These are phyloP conservation scores for Moniliella sp. DNA, from an alignment of 1,284 basidiomycete species.

Conservation along the genomic window DNA sequence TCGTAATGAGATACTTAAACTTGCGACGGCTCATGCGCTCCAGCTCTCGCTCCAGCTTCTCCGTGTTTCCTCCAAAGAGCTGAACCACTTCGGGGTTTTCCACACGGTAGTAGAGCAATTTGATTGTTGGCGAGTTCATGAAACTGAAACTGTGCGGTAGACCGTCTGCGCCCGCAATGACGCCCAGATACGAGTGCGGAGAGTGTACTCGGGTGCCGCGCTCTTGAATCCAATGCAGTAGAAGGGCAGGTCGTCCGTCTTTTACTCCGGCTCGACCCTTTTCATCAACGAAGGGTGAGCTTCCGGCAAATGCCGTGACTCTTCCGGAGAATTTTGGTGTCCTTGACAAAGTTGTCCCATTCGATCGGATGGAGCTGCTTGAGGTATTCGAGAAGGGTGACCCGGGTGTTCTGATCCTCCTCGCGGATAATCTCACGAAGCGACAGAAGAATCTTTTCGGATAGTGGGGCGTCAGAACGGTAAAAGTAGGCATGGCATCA, in stretches of 20 bases:
- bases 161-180: constrained; percentile 90
- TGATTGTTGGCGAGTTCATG: constrained; percentile 99
- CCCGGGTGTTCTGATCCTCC: constrained; percentile 34
- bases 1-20: constrained; percentile 95
- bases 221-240: constrained; percentile 99
- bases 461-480: constrained; percentile 32
- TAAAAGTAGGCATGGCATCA: constrained; percentile 33
- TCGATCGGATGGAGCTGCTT: constrained; percentile 94
- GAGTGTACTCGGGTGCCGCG: constrained; percentile 87
- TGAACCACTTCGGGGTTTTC: constrained; percentile 98
- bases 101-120: constrained; percentile 95
- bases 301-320: constrained; percentile 63
- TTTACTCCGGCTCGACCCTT: constrained; percentile 16
- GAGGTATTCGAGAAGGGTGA: constrained; percentile 42
- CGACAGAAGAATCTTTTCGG: constrained; percentile 32
- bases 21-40: constrained; percentile 92
- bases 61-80: constrained; percentile 86
- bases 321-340: constrained; percentile 94
- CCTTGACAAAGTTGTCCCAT: constrained; percentile 99
- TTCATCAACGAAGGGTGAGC: constrained; percentile 44
- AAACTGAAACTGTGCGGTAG: constrained; percentile 94
- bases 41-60: constrained; percentile 82
- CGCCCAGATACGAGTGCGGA: constrained; percentile 96
- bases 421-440: constrained; percentile 33
- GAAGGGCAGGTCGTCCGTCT: constrained; percentile 83